Percentiles rank a stretch among this genome's conserved stretches.
Evolutionary conservation across 2,329 filamentous ascomycete species (phyloP).

Genomic region (Cercospora sojina): DNA sequence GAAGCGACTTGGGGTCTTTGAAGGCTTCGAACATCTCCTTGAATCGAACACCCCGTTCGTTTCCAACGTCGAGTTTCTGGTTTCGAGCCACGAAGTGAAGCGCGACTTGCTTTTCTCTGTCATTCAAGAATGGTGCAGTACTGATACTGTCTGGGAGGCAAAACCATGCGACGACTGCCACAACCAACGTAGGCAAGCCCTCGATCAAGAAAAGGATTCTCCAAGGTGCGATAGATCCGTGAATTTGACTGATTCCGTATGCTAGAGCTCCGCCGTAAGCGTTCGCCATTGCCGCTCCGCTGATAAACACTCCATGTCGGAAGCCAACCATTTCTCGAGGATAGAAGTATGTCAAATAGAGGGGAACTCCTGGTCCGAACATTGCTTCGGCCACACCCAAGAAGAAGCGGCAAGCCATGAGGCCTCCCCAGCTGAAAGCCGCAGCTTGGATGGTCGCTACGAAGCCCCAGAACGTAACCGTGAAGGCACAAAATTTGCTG

Average conservation of each 20-base stretch:
- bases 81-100: slow-evolving; percentile 24
- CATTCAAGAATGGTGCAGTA: slow-evolving; percentile 46
- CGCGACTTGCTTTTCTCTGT: slow-evolving; percentile 46
- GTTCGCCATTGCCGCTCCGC: slow-evolving; percentile 67
- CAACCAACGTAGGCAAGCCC: slow-evolving; percentile 59
- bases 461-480: slow-evolving; percentile 49
- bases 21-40: slow-evolving; percentile 25
- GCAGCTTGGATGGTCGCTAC: slow-evolving; percentile 50
- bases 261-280: slow-evolving; percentile 70
- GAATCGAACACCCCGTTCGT: slow-evolving; percentile 24
- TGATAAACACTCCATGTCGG: slow-evolving; percentile 55
- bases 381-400: slow-evolving; percentile 43
- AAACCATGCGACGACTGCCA: slow-evolving; percentile 55
- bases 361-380: slow-evolving; percentile 54
- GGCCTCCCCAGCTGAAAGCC: slow-evolving; percentile 45
- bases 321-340: slow-evolving; percentile 57
- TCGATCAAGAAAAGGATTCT: slow-evolving; percentile 62
- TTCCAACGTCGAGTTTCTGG: slow-evolving; percentile 23
- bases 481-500: slow-evolving; percentile 44
- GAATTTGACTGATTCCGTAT: slow-evolving; percentile 63
- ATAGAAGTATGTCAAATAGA: slow-evolving; percentile 65
- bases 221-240: slow-evolving; percentile 61
- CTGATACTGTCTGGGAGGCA: slow-evolving; percentile 49
- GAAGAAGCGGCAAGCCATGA: slow-evolving; percentile 53
- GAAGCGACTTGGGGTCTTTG: slow-evolving; percentile 26